These are phyloP conservation scores for Styphnolobium japonicum DNA, from an alignment of 306 rosid species.

Conservation along the genomic window DNA sequence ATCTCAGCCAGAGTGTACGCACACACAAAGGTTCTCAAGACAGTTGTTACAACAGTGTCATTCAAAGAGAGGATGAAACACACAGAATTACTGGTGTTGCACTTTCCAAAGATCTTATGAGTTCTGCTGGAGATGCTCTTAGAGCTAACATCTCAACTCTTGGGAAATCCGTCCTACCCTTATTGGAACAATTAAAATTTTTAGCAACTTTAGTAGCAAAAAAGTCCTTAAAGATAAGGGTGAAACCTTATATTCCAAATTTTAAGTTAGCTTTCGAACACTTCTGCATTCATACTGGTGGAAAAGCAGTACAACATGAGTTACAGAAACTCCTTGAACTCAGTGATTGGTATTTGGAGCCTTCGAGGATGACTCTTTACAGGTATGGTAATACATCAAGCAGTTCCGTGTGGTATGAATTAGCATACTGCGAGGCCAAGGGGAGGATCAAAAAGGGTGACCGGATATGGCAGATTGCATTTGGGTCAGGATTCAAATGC, in stretches of 20 bases:
- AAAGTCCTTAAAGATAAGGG: background rate
- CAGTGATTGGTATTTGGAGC: conserved; percentile 3
- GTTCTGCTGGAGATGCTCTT: background rate
- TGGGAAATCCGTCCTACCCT: conserved; percentile 15
- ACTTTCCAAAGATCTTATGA: conserved; percentile 7
- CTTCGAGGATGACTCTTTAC: conserved; percentile 25
- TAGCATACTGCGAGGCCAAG: conserved; percentile 21
- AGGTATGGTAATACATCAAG: conserved; percentile 25
- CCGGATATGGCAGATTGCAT: conserved; percentile 24
- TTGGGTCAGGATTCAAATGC: conserved; percentile 37
- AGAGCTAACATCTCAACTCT: conserved; percentile 14
- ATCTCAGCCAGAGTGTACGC: background rate
- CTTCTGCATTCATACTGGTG: conserved; percentile 24
- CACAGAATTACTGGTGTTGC: background rate
- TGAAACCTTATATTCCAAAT: conserved; percentile 18
- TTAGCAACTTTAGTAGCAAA: background rate
- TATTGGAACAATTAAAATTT: conserved; percentile 22
- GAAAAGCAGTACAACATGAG: conserved; percentile 9
- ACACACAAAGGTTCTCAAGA: conserved; percentile 11
- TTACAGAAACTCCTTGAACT: conserved; percentile 7
- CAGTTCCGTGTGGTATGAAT: conserved; percentile 32
- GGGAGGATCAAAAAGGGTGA: conserved; percentile 24
- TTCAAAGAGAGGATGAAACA: conserved; percentile 17
- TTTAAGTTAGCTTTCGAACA: conserved; percentile 23
- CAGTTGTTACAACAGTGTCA: background rate